Base-by-base conservation (phyloP, 2,329 filamentous ascomycete genomes). In the Alternaria gaisen region DNA sequence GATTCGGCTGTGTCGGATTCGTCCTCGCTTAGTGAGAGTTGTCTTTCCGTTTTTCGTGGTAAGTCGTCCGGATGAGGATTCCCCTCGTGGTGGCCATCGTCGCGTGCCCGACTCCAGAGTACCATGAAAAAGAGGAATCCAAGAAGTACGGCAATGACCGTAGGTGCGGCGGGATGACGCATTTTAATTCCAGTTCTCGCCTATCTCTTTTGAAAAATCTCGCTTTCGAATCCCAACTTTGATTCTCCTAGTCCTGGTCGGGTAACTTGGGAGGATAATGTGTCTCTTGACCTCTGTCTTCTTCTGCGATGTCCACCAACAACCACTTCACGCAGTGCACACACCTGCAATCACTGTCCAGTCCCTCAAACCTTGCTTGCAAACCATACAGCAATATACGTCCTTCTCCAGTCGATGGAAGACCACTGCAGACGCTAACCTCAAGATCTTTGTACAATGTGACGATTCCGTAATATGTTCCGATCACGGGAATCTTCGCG, bases 111-210 rank as follows among this genome's bases (percentile, higher is more conserved):
- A 20, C 69, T 66, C 66, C 69, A 76, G 9, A 76, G 32, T 2
- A 76, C 18, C 54, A 78, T 67, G 24, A 72, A 65, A 6, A 65
- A 50, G 14, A 78, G 63, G 26, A 78, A 71, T 1, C 73, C 72
- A 0, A 78, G 66, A 1, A 78, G 66, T 2, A 74, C 58, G n/a
- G 73, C 71, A 26, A 77, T 70, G 14, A 77, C 60, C 3, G 70
- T 72, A 22, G 75, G 73, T 10, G 76, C 76, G 4, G 74, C 74
- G 8, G 76, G 76, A 60, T 77, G 76, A 18, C 76, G 72, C 76
- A 78, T 78, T 14, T 14, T 65, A 52, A 18, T 46, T 2, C 1
- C 20, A 3, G 9, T 20, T 50, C 24, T 50, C 20, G 46, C 20
- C 46, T 26, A 3, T 36, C 20, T 14, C 22, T 50, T 16, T 36